These are phyloP conservation scores for Mycosphaerelloides madeirae DNA, from an alignment of 2,329 filamentous ascomycete genomes.

Conservation along the genomic window DNA sequence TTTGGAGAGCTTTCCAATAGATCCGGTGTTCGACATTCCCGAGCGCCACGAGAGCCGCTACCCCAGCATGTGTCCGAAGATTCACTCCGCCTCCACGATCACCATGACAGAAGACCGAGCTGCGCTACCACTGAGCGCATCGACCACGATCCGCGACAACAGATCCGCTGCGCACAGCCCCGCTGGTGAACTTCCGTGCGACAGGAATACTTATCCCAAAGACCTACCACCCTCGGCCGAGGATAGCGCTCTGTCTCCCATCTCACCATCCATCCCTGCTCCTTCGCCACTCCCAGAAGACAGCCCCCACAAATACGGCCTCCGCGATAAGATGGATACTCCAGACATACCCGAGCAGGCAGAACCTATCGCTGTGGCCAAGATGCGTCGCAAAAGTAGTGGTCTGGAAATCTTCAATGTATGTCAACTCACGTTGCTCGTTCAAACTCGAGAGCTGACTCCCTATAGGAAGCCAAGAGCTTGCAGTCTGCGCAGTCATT, in stretches of 20 bases:
- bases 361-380: constrained; percentile 19
- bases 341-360: constrained; percentile 24
- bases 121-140: constrained; percentile 22
- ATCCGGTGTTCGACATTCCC: constrained; percentile 18
- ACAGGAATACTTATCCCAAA: constrained; percentile 8
- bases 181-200: constrained; percentile 1
- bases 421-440: constrained; percentile 1
- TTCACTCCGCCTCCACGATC: constrained; percentile 23
- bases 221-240: constrained; percentile 11
- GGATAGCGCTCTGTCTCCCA: constrained; percentile 11
- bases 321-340: constrained; percentile 30
- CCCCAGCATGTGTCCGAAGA: constrained; percentile 10
- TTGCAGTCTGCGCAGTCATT: constrained; percentile 32
- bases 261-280: constrained; percentile 29
- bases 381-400: constrained; percentile 28
- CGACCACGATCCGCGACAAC: constrained; percentile 23
- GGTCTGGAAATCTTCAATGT: constrained; percentile 33
- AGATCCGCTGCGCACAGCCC: constrained; percentile 4
- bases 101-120: constrained; percentile 23
- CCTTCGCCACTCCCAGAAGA: constrained; percentile 32
- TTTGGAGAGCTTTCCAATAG: constrained; percentile 9
- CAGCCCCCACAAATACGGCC: constrained; percentile 33
- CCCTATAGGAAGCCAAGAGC: constrained; percentile 28
- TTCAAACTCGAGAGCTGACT: constrained; percentile 7
- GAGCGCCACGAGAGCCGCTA: constrained; percentile 13